phyloP scores from a whole-genome alignment of 1,139 yeast genomes.

The Sugiyamaella pinicola region DNA sequence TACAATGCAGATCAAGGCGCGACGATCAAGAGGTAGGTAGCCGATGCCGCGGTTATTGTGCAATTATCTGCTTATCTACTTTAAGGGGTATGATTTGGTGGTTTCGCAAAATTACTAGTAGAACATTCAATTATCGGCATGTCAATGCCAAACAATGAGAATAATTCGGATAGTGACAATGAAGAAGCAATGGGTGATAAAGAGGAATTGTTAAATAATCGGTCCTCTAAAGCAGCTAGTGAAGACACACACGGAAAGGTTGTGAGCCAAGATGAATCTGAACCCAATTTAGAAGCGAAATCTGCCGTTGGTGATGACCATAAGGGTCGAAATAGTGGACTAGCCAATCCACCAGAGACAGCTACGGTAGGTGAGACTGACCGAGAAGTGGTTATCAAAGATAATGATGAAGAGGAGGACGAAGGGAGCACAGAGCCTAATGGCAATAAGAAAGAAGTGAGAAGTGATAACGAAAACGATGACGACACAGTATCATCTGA shows the following conservation, averaged over 20 bases:
- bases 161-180: background rate
- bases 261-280: background rate
- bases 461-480: conserved; percentile 18
- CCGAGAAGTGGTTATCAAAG: no score
- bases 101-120: no score
- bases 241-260: background rate
- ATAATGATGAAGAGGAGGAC: no score
- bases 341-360: no score
- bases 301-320: no score
- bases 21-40: background rate
- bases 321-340: no score
- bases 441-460: no score
- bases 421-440: background rate
- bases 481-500: conserved; percentile 21
- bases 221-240: background rate
- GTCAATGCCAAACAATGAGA: background rate
- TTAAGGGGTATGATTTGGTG: no score
- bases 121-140: background rate
- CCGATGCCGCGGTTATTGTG: conserved; percentile 3
- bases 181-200: background rate
- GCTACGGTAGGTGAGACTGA: no score
- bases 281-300: no score
- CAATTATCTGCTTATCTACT: no score
- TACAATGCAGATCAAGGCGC: background rate
- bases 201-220: background rate